A percentile compares a stretch with the other conserved stretches of the same genome.
phyloP scores from a whole-genome alignment of 2,329 filamentous ascomycete genomes.

The Pseudocercospora cruenta region DNA sequence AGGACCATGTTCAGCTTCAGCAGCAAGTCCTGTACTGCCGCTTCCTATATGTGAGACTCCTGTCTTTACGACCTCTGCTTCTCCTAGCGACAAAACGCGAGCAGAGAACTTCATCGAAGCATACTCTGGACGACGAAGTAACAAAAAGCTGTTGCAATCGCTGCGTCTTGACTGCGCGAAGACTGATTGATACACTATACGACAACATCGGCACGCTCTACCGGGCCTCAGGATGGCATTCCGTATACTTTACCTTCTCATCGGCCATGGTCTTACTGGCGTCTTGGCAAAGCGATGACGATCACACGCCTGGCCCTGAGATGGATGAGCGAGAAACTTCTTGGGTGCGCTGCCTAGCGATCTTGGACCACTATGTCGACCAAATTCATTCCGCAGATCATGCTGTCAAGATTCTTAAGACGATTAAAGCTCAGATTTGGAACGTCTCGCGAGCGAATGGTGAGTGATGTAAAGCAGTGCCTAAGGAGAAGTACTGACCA shows the following conservation, averaged over 20 bases:
- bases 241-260: conserved; percentile 33
- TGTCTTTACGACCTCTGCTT: conserved; percentile 29
- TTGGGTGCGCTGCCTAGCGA: conserved; percentile 28
- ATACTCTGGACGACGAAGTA: conserved; percentile 41
- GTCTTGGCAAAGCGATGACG: conserved; percentile 27
- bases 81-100: conserved; percentile 42
- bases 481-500: not conserved
- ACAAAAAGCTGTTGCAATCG: conserved; percentile 34
- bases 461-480: not conserved
- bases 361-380: conserved; percentile 30
- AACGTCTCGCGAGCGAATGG: conserved; percentile 16
- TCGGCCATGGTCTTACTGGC: conserved; percentile 31
- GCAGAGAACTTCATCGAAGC: conserved; percentile 23
- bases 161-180: conserved; percentile 42
- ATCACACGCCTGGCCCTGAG: conserved; percentile 6
- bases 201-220: conserved; percentile 36
- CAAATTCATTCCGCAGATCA: conserved; percentile 31
- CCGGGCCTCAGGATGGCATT: conserved; percentile 32
- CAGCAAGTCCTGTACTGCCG: conserved; percentile 27
- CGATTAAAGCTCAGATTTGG: conserved; percentile 27
- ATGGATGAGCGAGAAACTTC: conserved; percentile 26
- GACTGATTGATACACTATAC: conserved; percentile 41
- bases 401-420: conserved; percentile 28
- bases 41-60: conserved; percentile 31
- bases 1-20: conserved; percentile 29